Conservation (phyloP, 148 eudicot genomes). For the Gaultheria prostrata region DNA sequence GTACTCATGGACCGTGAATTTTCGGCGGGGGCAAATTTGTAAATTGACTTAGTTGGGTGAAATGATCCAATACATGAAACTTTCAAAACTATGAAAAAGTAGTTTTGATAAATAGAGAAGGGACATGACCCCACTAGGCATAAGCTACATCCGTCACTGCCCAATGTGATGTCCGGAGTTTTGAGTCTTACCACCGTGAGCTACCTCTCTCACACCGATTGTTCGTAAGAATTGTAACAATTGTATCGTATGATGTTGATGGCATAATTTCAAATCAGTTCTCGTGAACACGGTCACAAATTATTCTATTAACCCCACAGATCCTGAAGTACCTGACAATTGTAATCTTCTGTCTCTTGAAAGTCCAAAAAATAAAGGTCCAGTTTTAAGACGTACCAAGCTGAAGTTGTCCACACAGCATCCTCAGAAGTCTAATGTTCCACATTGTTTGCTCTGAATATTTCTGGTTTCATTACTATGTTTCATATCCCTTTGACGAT, state of each 20-base stretch:
- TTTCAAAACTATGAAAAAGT: too few relatives aligned
- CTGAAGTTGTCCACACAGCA: background rate
- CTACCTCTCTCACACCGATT: background rate
- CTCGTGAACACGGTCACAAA: background rate
- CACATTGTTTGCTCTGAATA: slow-evolving; percentile 82
- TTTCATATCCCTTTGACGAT: slow-evolving; percentile 29
- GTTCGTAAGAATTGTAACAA: background rate
- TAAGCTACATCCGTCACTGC: background rate
- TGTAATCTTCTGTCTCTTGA: background rate
- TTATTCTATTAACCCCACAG: background rate
- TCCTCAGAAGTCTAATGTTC: slow-evolving; percentile 71
- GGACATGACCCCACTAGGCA: background rate
- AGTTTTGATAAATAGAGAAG: too few relatives aligned
- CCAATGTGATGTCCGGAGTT: background rate
- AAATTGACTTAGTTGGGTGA: background rate
- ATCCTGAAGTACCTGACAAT: background rate
- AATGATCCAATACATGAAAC: background rate
- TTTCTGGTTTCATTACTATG: slow-evolving; percentile 43
- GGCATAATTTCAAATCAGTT: background rate
- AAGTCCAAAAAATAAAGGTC: background rate
- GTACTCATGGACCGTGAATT: background rate
- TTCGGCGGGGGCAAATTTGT: background rate
- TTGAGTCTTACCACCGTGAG: background rate
- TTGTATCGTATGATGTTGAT: background rate
- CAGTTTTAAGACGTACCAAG: background rate